Evolutionary conservation across 768 basidiomycete genomes (phyloP).

Genomic region (Steccherinum ochraceum): DNA sequence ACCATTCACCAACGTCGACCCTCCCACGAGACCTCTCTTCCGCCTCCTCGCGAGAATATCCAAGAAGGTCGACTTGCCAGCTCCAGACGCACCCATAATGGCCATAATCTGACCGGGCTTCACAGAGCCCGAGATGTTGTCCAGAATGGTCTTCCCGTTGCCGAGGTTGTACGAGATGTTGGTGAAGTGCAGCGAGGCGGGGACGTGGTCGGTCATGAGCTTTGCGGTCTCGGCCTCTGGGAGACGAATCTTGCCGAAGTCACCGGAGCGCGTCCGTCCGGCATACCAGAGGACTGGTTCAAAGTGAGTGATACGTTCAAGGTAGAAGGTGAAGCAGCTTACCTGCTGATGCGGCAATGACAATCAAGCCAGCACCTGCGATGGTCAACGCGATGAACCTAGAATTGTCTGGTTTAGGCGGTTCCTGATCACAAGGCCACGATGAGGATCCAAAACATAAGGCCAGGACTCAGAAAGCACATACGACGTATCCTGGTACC

Average conservation of each 20-base stretch:
- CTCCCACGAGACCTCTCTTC: conserved; percentile 74
- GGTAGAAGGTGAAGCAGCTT: conserved; percentile 6
- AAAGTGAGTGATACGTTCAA: not conserved
- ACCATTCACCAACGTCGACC: conserved; percentile 82
- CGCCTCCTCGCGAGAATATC: conserved; percentile 91
- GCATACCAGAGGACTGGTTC: conserved; percentile 80
- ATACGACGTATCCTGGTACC: conserved; percentile 86
- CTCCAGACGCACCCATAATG: conserved; percentile 95
- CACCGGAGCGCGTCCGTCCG: conserved; percentile 64
- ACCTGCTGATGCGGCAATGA: conserved; percentile 64
- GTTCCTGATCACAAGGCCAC: conserved; percentile 29
- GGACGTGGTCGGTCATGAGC: conserved; percentile 92
- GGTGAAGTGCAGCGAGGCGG: conserved; percentile 89
- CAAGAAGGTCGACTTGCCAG: conserved; percentile 93
- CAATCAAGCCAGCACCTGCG: conserved; percentile 68
- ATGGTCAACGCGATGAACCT: conserved; percentile 80
- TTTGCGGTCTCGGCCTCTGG: conserved; percentile 78
- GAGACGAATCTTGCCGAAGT: conserved; percentile 66
- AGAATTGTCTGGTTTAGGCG: conserved; percentile 79
- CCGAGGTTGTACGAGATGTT: conserved; percentile 74
- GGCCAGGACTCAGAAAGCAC: too few relatives aligned
- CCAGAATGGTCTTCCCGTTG: conserved; percentile 59
- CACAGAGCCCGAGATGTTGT: conserved; percentile 74
- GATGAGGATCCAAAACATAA: too few relatives aligned
- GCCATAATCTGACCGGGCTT: conserved; percentile 90